Evolutionary conservation across 371 early-diverging fungal genomes (phyloP).

Genomic region (Mortierella sp.): DNA sequence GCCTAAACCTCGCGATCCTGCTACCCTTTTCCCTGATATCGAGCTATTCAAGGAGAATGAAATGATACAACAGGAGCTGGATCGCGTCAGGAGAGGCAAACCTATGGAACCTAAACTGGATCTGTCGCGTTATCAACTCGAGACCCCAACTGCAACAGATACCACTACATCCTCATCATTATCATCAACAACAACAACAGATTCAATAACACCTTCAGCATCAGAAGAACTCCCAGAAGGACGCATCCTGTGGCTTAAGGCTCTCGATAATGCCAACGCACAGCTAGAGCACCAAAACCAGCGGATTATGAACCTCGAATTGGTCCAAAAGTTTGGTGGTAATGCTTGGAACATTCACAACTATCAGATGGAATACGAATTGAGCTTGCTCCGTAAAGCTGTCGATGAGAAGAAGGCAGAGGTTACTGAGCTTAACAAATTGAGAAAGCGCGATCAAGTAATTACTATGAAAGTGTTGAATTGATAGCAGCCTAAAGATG

Average conservation of each 20-base stretch:
- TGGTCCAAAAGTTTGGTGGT: conserved; percentile 84
- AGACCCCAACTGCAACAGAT: conserved; percentile 59
- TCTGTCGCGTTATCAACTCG: conserved; percentile 71
- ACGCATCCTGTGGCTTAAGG: conserved; percentile 71
- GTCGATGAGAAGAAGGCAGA: conserved; percentile 63
- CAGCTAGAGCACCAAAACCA: conserved; percentile 88
- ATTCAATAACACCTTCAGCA: conserved; percentile 40
- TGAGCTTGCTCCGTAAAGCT: conserved; percentile 61
- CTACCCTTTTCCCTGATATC: conserved; percentile 44
- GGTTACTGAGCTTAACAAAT: conserved; percentile 73
- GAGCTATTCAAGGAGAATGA: conserved; percentile 57
- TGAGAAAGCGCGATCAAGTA: conserved; percentile 81
- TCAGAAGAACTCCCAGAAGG: conserved; percentile 52
- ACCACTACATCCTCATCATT: conserved; percentile 11
- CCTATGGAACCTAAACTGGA: conserved; percentile 68
- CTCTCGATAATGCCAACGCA: conserved; percentile 84
- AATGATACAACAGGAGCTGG: conserved; percentile 70
- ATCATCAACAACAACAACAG: conserved; percentile 8
- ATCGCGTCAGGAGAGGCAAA: conserved; percentile 69
- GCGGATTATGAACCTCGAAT: conserved; percentile 85
- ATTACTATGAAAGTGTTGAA: neutral
- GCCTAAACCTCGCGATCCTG: conserved; percentile 57
- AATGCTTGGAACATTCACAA: conserved; percentile 90
- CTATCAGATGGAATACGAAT: conserved; percentile 76
- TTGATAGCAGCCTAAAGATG: neutral